These are phyloP conservation scores for Trametes gibbosa DNA, from an alignment of 768 basidiomycete species.

Conservation along the genomic window DNA sequence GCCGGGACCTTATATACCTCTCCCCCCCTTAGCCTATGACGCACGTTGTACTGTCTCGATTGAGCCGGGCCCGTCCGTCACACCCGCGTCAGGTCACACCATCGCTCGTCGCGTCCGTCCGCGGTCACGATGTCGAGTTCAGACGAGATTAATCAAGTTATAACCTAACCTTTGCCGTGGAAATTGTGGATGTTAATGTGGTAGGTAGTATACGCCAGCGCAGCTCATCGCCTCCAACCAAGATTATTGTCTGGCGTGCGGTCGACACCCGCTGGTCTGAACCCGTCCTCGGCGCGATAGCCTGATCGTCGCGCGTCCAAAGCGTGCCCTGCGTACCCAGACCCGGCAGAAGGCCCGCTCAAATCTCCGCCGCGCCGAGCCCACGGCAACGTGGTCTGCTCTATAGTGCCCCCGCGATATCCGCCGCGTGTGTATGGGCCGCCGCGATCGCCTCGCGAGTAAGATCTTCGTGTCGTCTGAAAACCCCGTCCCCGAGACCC, in stretches of 20 bases:
- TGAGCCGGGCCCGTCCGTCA: slow-evolving; percentile 13
- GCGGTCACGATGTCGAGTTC: background rate
- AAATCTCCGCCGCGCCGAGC: background rate
- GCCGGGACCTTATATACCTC: slow-evolving; percentile 13
- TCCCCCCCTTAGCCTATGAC: slow-evolving; percentile 18
- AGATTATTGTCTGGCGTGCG: slow-evolving; percentile 6
- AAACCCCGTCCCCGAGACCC: background rate
- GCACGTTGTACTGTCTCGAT: slow-evolving; percentile 15
- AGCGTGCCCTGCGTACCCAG: slow-evolving; percentile 2
- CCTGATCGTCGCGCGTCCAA: slow-evolving; percentile 3
- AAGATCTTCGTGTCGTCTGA: background rate
- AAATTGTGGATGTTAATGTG: too few species aligned
- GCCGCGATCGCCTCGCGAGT: background rate
- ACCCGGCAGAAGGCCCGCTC: background rate
- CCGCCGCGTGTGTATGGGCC: background rate
- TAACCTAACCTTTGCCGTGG: too few species aligned
- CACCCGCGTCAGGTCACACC: slow-evolving; percentile 19
- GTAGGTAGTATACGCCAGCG: too few species aligned
- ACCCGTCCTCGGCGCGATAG: background rate
- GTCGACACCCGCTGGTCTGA: background rate
- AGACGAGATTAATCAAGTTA: too few species aligned
- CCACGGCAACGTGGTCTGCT: slow-evolving; percentile 6
- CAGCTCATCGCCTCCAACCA: background rate
- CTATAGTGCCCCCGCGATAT: background rate
- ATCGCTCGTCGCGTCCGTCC: slow-evolving; percentile 1